phyloP scores from a whole-genome alignment of 2,329 filamentous ascomycete species.

The Neonectria ditissima region DNA sequence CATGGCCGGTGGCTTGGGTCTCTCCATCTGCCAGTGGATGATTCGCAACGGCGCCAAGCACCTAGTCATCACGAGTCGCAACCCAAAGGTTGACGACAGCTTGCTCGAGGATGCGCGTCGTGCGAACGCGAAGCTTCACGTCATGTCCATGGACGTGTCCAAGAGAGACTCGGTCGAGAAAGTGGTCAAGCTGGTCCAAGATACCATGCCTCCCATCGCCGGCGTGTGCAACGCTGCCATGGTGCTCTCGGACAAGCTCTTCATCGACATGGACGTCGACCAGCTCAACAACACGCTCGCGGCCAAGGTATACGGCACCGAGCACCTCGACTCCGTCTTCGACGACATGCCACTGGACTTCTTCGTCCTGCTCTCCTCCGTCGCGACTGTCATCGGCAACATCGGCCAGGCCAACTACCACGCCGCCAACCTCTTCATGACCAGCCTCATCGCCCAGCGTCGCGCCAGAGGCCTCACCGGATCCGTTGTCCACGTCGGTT shows the following conservation, averaged over 20 bases:
- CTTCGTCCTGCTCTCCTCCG: conserved; percentile 51
- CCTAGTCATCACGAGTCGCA: conserved; percentile 53
- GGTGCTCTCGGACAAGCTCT: conserved; percentile 47
- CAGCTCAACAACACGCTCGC: conserved; percentile 38
- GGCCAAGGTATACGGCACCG: conserved; percentile 51
- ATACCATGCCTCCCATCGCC: conserved; percentile 49
- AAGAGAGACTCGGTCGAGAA: conserved; percentile 23
- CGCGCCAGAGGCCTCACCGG: conserved; percentile 52
- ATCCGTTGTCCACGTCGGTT: conserved; percentile 53
- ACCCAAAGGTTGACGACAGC: conserved; percentile 44
- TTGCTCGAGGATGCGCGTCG: conserved; percentile 30
- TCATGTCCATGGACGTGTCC: conserved; percentile 40
- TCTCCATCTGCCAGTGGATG: conserved; percentile 54
- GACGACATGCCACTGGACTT: conserved; percentile 47
- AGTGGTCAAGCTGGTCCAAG: conserved; percentile 35
- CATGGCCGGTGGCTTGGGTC: conserved; percentile 49
- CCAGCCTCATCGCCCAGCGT: conserved; percentile 50
- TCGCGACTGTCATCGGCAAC: conserved; percentile 44
- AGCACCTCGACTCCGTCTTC: conserved; percentile 48
- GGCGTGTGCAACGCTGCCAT: conserved; percentile 55
- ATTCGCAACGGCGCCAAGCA: conserved; percentile 48
- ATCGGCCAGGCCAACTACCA: conserved; percentile 58
- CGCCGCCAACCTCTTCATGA: conserved; percentile 58
- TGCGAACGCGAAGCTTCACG: conserved; percentile 30
- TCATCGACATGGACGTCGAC: conserved; percentile 36